Evolutionary conservation across 2,329 filamentous ascomycete genomes (phyloP).

Genomic region (Ambrosiella beaveri): DNA sequence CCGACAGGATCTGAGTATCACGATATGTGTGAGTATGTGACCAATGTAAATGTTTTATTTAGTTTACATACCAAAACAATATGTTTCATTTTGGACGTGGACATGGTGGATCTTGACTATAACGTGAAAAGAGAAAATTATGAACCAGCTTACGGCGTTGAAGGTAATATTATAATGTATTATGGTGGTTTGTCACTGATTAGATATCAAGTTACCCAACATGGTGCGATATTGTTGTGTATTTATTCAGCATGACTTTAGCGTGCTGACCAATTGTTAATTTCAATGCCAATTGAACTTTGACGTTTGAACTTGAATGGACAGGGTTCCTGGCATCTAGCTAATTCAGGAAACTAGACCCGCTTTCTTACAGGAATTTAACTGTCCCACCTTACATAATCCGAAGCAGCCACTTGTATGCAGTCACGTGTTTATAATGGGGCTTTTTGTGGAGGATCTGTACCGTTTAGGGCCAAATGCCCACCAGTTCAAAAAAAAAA

Average conservation of each 20-base stretch:
- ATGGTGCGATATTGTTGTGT: no score
- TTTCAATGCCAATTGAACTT: not conserved
- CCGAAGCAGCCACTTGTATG: not conserved
- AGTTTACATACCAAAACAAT: slow-evolving; percentile 47
- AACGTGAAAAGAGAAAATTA: no score
- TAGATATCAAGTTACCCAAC: not conserved
- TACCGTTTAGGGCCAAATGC: slow-evolving; percentile 13
- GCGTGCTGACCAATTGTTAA: slow-evolving; percentile 7
- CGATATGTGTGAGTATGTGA: slow-evolving; percentile 1
- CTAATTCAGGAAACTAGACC: not conserved
- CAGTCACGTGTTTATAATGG: slow-evolving; percentile 2
- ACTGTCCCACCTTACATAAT: slow-evolving; percentile 1
- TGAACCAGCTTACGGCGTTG: no score
- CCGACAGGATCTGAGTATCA: slow-evolving; percentile 54
- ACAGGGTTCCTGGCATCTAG: not conserved
- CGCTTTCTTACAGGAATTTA: not conserved
- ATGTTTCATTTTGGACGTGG: slow-evolving; percentile 45
- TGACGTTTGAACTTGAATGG: not conserved
- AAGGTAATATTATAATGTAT: no score
- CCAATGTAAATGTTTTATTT: not conserved
- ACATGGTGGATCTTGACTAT: slow-evolving; percentile 4
- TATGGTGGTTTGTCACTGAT: not conserved
- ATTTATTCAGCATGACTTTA: not conserved
- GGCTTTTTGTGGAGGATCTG: slow-evolving; percentile 9
- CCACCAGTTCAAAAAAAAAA: slow-evolving; percentile 12